Base-by-base conservation (phyloP, 2,329 filamentous ascomycete species). In the Achaetomium macrosporum region DNA sequence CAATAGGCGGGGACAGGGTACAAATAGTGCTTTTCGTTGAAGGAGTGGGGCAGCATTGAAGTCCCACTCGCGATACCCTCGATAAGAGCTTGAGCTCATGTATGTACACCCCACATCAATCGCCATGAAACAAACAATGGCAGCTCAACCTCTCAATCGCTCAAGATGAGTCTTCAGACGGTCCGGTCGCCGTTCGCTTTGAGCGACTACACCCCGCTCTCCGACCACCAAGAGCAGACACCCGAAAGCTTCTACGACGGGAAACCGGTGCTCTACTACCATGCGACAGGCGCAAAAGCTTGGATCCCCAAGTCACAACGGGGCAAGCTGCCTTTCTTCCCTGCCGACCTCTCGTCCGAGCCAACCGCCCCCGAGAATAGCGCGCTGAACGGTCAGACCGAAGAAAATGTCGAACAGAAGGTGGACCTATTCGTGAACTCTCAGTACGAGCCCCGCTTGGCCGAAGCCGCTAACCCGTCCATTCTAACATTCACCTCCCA, bases 181-280 rank as follows among this genome's bases (percentile, higher is more conserved):
- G 79, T 88, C 42, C 75, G 75, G 45, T 71, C 71, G 2, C 72
- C 81, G 29, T 85, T 85, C 5, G 71, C 75, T 15, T 63, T 75
- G 13, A 73, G 73, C 35, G 79, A 83, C 64, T 91, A 83, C 69
- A 82, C 77, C 33, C 73, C 79, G 5, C 76, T 91, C 42, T 73
- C 76, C 53, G 83, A 88, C 56, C 87, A 90, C 65, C 81, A 89
- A 66, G 75, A 82, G 48, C 82, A 84, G 63, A 92, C 88, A 1
- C 88, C 88, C 1, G 74, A 76, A 53, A 85, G 80, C 40, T 92
- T 91, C 70, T 85, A 84, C 62, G 80, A 77, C 61, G 81, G 80
- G 29, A 88, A 86, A 64, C 82, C 87, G 1, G 77, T 91, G 41
- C 77, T 91, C 3, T 81, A 91, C 69, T 80, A 79, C 60, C 80